Base-by-base conservation (phyloP, 306 rosid genomes). In the Delonix regia region DNA sequence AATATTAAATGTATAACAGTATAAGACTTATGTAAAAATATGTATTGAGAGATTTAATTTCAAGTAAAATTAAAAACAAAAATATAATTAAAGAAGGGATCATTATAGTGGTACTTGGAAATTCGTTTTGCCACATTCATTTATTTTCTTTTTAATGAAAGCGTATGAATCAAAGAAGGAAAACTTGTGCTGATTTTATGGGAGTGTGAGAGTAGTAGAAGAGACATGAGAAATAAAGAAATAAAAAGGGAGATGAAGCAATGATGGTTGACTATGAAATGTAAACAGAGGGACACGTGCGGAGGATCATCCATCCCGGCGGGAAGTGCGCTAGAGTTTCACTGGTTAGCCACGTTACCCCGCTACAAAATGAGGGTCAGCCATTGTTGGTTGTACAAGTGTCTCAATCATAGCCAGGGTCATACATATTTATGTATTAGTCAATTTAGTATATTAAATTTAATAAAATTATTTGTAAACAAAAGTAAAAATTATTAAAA, bases 231-330 rank as follows among this genome's bases (percentile, higher is more conserved):
- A 14, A 48, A 48, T 14, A 48, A 47, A 47, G 12, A 47, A 47
- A 7, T 39, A 4, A 49, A 4, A 49, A n/a, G 22, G 16, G 56
- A 49, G 22, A 49, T 3, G 6, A 18, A 51, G 22, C 22, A 19
- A n/a, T 14, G 9, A 72, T 7, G 76, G 77, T 69, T 69, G 85
- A 81, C 79, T 13, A 27, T 4, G 79, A 48, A 34, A 42, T 57
- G 1, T 5, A 72, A n/a, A 15, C 0, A 45, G 19, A 39, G 30
- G n/a, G 3, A 67, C 83, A 83, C 67, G 69, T 86, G 89, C 44
- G 56, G 76, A 56, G 73, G 84, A 83, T 79, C 88, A 73, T 41
- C 56, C 72, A 76, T 71, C 57, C 38, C 60, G 96, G 88, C 90
- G 81, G 44, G n/a, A 68, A 81, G 69, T 77, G 77, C 89, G 92